Conservation (phyloP, 441 rosid genomes). For the Iberis amara region DNA sequence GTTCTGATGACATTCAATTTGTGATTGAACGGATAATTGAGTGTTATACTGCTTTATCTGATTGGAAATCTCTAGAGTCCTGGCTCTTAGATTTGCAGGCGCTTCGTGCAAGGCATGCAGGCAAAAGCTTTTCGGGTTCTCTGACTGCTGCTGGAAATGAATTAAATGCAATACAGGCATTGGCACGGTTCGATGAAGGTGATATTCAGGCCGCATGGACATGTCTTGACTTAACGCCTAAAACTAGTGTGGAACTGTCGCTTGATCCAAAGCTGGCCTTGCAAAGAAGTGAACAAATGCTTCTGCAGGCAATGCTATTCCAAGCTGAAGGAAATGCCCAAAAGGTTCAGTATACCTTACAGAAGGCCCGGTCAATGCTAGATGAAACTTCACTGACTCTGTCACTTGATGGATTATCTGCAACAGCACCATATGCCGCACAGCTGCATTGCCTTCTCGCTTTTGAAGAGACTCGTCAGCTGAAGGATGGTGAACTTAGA, state of each 20-base stretch:
- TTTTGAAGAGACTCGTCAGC: constrained; percentile 59
- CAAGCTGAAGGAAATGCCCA: constrained; percentile 65
- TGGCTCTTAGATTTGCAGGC: constrained; percentile 86
- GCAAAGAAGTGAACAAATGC: constrained; percentile 98
- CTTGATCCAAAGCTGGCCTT: constrained; percentile 90
- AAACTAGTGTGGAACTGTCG: constrained; percentile 82
- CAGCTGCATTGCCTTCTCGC: constrained; percentile 90
- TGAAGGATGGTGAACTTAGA: constrained; percentile 38
- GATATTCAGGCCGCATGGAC: constrained; percentile 88
- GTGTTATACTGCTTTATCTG: constrained; percentile 81
- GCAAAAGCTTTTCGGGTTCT: constrained; percentile 93
- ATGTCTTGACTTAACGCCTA: constrained; percentile 88
- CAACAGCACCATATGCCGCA: constrained; percentile 64
- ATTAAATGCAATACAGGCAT: constrained; percentile 85
- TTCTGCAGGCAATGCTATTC: constrained; percentile 88
- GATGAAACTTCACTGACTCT: constrained; percentile 74
- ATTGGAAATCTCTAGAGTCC: constrained; percentile 84
- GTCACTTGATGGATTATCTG: constrained; percentile 84
- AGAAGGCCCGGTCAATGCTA: constrained; percentile 79
- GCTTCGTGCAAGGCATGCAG: constrained; percentile 91
- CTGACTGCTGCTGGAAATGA: constrained; percentile 93
- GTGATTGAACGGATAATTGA: constrained; percentile 83
- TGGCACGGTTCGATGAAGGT: constrained; percentile 89
- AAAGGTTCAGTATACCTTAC: constrained; percentile 58
- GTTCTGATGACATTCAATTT: constrained; percentile 86